Evolutionary conservation across 345 rosid species (phyloP), one percentile per base, ranked within the genome.

Genomic region (Durio zibethinus): DNA sequence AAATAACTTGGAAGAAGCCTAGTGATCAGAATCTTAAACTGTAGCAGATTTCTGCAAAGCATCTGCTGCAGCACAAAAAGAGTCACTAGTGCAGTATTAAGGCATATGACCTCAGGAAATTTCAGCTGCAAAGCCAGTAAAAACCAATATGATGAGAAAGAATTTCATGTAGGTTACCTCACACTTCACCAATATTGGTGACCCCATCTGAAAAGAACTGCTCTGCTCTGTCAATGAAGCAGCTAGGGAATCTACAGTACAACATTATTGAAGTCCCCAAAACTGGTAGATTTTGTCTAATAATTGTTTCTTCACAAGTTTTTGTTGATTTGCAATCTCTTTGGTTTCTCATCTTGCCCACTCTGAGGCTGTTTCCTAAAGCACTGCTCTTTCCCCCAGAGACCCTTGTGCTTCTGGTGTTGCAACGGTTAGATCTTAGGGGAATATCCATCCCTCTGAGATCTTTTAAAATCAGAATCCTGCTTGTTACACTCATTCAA

Each of bases 191-290:
- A 60, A 29, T 29, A 47, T 27, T n/a, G 43, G 60, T 29, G 60
- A 63, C 64, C 59, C 33, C 68, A n/a, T 59, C 84, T 33, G 92
- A 85, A 78, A 91, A 91, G 83, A 89, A 89, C 53, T 78, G 85
- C 78, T 91, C 93, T 21, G 90, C 96, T 56, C 77, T 88, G 76
- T 88, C 84, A 45, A 91, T 82, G 81, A 91, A 88, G 82, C 81
- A 75, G 60, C 79, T 77, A 4, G 96, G 91, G 77, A 89, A 88
- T 81, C 91, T 86, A 76, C 74, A 83, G 73, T 85, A 89, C 86
- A 88, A 70, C 89, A 79, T 85, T n/a, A 70, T 18, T 27, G 88
- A 81, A 43, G 85, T 78, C 74, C 83, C 87, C 3, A 80, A 76
- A 40, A 80, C 84, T 21, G 78, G 70, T 5, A 76, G 74, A 68